Conservation (phyloP, 2,329 filamentous ascomycete genomes). For the Pseudopithomyces chartarum region DNA sequence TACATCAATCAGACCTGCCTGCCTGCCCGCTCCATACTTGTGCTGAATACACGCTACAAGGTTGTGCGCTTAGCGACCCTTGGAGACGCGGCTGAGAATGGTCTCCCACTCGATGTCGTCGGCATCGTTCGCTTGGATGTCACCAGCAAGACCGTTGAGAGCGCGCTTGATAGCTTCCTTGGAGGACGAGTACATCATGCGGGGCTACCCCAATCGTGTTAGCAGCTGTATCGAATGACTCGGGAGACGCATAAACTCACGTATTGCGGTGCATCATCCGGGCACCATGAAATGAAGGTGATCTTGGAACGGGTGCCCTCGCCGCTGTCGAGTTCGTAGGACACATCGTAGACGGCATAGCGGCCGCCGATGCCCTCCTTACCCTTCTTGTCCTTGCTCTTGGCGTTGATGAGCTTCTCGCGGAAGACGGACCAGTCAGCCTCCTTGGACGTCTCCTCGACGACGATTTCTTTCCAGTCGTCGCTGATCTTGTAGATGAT, state of each 20-base stretch:
- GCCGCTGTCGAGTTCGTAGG: constrained; percentile 73
- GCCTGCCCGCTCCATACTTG: neutral
- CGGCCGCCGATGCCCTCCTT: constrained; percentile 67
- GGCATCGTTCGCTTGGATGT: constrained; percentile 82
- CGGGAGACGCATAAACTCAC: constrained; percentile 55
- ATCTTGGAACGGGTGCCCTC: constrained; percentile 68
- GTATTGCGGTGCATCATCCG: constrained; percentile 75
- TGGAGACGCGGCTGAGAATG: constrained; percentile 62
- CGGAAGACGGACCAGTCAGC: constrained; percentile 75
- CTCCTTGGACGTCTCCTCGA: constrained; percentile 73
- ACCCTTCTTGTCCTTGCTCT: constrained; percentile 71
- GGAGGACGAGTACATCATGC: constrained; percentile 90
- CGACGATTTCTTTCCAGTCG: constrained; percentile 79
- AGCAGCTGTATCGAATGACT: neutral
- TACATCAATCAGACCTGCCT: constrained; percentile 2
- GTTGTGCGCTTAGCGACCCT: constrained; percentile 51
- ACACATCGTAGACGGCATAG: constrained; percentile 85
- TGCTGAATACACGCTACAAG: neutral
- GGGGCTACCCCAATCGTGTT: constrained; percentile 61
- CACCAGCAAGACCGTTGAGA: constrained; percentile 74
- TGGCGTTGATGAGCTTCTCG: constrained; percentile 74
- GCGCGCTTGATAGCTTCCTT: constrained; percentile 84
- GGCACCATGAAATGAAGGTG: constrained; percentile 49
- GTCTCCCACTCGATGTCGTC: constrained; percentile 81
- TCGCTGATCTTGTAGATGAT: constrained; percentile 88